Percentiles rank a stretch among this genome's conserved stretches.
phyloP scores from a whole-genome alignment of 371 early-diverging fungal species.

The Apophysomyces ossiformis region DNA sequence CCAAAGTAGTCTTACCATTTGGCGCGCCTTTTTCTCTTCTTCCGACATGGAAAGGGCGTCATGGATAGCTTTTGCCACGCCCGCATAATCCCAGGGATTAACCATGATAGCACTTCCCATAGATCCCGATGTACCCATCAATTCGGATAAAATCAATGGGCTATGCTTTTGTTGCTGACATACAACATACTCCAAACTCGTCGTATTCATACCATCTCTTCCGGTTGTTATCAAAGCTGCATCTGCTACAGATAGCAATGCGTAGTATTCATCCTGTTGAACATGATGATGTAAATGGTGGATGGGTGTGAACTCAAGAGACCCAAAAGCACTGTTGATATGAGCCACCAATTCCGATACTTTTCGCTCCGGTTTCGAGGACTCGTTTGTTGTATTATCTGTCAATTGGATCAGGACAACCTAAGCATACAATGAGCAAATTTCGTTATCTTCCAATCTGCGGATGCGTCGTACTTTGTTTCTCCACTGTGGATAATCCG shows the following conservation, averaged over 20 bases:
- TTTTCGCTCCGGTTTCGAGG: conserved; percentile 77
- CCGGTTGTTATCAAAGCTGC: conserved; percentile 94
- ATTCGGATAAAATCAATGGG: conserved; percentile 94
- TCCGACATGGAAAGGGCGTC: conserved; percentile 85
- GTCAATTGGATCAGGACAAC: conserved; percentile 91
- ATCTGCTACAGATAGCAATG: conserved; percentile 93
- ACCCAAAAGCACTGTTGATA: conserved; percentile 95
- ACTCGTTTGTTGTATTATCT: conserved; percentile 52
- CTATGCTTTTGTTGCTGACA: conserved; percentile 94
- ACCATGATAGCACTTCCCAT: conserved; percentile 90
- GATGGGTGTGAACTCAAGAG: conserved; percentile 93
- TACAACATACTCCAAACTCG: conserved; percentile 96
- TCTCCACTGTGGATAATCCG: conserved; percentile 88
- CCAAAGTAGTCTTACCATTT: conserved; percentile 54
- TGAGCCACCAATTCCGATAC: conserved; percentile 89
- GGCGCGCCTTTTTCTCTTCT: conserved; percentile 81
- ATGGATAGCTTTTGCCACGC: conserved; percentile 92
- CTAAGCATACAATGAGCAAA: conserved; percentile 23
- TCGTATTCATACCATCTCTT: conserved; percentile 99
- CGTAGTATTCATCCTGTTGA: conserved; percentile 93
- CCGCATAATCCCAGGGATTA: conserved; percentile 97
- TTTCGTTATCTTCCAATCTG: background rate
- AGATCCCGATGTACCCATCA: conserved; percentile 96
- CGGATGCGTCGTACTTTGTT: conserved; percentile 57
- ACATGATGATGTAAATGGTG: conserved; percentile 96